phyloP scores from a whole-genome alignment of 352 stramenopile species.

The Globisporangium splendens region DNA sequence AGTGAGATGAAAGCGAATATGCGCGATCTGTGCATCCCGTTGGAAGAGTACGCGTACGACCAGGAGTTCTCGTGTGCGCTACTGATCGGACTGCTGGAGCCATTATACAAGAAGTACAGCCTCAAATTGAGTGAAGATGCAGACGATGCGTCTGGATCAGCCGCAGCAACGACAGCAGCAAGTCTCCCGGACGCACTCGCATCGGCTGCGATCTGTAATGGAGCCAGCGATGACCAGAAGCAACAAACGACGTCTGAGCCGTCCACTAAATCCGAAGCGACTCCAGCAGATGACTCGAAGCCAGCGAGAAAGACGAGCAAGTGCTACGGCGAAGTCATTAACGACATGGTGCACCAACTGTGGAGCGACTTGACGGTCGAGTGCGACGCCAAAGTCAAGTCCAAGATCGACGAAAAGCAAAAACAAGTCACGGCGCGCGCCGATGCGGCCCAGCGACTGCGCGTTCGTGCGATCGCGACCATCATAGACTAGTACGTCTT shows the following conservation, averaged over 20 bases:
- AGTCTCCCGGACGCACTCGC: constrained; percentile 9
- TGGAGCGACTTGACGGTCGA: constrained; percentile 54
- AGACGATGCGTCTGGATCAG: not conserved
- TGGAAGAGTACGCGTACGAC: constrained; percentile 82
- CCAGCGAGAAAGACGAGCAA: constrained; percentile 18
- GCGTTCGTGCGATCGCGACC: constrained; percentile 40
- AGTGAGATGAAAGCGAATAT: constrained; percentile 87
- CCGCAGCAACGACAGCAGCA: not conserved
- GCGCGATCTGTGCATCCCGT: constrained; percentile 74
- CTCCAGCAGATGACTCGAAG: not conserved
- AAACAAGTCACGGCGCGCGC: constrained; percentile 62
- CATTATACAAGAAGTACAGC: constrained; percentile 59
- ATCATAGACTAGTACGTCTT: constrained; percentile 65
- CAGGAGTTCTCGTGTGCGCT: constrained; percentile 73
- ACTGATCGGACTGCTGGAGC: constrained; percentile 70
- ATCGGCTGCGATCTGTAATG: not conserved
- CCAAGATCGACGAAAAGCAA: constrained; percentile 82
- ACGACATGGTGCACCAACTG: constrained; percentile 63
- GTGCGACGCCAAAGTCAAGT: constrained; percentile 47
- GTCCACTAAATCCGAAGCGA: too few relatives aligned
- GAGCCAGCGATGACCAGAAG: not conserved
- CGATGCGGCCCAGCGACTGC: constrained; percentile 57
- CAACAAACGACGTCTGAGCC: not conserved
- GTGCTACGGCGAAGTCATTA: constrained; percentile 70
- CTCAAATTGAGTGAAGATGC: constrained; percentile 34